phyloP scores from a whole-genome alignment of 768 basidiomycete genomes.

The Boletellus emodensis region DNA sequence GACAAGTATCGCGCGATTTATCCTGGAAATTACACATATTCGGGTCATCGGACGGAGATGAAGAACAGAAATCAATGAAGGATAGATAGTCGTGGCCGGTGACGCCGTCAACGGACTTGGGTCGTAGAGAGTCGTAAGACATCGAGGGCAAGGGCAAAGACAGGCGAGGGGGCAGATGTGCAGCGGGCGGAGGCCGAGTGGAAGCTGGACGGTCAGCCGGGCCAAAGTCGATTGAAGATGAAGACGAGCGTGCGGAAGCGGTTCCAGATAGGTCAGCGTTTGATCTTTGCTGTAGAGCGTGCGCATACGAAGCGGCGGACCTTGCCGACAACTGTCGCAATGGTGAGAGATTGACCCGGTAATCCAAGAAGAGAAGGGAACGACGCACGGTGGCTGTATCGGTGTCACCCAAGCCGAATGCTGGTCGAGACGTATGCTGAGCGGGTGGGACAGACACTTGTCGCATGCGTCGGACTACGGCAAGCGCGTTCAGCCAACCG shows the following conservation, averaged over 20 bases:
- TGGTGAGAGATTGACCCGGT: constrained; percentile 10
- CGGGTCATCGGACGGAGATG: constrained; percentile 17
- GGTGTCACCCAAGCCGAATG: constrained; percentile 14
- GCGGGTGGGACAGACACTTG: constrained; percentile 6
- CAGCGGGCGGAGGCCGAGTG: constrained; percentile 38
- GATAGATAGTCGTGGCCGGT: constrained; percentile 39
- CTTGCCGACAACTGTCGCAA: constrained; percentile 17
- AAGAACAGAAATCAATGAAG: constrained; percentile 45
- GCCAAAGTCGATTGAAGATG: constrained; percentile 24
- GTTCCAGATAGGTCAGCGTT: constrained; percentile 2
- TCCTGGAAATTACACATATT: constrained; percentile 4
- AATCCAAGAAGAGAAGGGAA: background rate
- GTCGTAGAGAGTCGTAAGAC: constrained; percentile 16
- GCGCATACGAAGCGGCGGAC: constrained; percentile 17
- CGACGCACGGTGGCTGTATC: constrained; percentile 24
- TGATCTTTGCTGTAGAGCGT: background rate
- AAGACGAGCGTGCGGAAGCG: constrained; percentile 22
- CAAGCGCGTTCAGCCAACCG: background rate
- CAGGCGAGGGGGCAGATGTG: constrained; percentile 28
- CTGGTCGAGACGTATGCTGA: constrained; percentile 8
- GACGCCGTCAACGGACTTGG: constrained; percentile 15
- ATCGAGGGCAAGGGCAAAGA: constrained; percentile 19
- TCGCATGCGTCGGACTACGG: constrained; percentile 16
- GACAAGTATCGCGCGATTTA: background rate
- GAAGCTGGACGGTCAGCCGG: constrained; percentile 32